Percentiles rank a stretch among this genome's conserved stretches.
phyloP scores from a whole-genome alignment of 2,329 filamentous ascomycete genomes.

The Trichophyton simii region DNA sequence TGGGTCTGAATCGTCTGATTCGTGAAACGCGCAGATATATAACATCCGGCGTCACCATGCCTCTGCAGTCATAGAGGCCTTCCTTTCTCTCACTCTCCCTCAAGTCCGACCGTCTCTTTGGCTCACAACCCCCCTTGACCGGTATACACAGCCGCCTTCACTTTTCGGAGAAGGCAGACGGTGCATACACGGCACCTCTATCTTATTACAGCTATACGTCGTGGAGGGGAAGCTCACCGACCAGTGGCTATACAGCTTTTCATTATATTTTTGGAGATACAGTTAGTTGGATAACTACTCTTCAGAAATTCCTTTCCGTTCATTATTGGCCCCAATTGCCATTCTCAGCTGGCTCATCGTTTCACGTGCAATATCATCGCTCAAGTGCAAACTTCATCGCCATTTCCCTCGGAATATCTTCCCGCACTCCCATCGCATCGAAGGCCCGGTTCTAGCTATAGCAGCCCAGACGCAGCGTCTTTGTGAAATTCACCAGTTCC shows the following conservation, averaged over 20 bases:
- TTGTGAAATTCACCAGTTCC: not conserved
- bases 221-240: not conserved
- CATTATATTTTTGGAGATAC: not conserved
- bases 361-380: not conserved
- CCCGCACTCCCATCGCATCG: not conserved
- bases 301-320: not conserved
- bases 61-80: not conserved
- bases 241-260: not conserved
- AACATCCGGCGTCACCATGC: not conserved
- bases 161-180: not conserved
- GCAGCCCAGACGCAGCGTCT: not conserved
- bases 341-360: not conserved
- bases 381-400: not conserved
- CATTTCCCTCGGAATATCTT: not conserved
- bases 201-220: not conserved
- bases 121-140: not conserved
- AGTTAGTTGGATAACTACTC: not conserved
- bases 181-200: not conserved
- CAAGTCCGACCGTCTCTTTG: not conserved
- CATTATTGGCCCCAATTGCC: not conserved
- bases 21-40: constrained; percentile 2
- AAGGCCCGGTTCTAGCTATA: not conserved
- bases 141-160: not conserved
- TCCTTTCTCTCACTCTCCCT: not conserved
- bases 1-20: not conserved